These are phyloP conservation scores for Xylaria sp. DNA, from an alignment of 2,329 filamentous ascomycete genomes.

Conservation along the genomic window DNA sequence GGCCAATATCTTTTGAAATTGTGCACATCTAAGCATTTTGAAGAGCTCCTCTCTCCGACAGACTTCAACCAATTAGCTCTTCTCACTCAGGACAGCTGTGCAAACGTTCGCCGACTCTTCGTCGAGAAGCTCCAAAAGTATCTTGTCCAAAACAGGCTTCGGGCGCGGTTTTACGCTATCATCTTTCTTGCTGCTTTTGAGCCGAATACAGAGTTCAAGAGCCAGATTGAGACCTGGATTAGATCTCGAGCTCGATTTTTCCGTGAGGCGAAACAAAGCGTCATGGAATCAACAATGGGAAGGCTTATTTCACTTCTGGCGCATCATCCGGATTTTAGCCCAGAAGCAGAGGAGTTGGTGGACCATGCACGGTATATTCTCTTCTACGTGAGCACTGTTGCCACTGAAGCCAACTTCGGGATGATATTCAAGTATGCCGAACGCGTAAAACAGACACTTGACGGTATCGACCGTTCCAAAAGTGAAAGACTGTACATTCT, in stretches of 20 bases:
- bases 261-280: conserved; percentile 64
- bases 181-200: conserved; percentile 94
- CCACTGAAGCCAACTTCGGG: conserved; percentile 86
- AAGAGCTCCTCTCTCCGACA: conserved; percentile 74
- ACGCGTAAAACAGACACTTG: conserved; percentile 87
- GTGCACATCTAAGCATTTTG: conserved; percentile 78
- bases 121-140: conserved; percentile 91
- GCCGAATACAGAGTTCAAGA: conserved; percentile 76
- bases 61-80: conserved; percentile 86
- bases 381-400: conserved; percentile 85
- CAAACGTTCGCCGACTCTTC: conserved; percentile 80
- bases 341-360: conserved; percentile 72
- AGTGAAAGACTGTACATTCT: conserved; percentile 85
- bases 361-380: conserved; percentile 90
- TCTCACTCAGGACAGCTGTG: conserved; percentile 80
- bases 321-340: conserved; percentile 89
- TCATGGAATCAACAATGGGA: conserved; percentile 83
- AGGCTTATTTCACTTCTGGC: conserved; percentile 88
- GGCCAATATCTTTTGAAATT: conserved; percentile 86
- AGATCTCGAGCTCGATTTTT: conserved; percentile 79
- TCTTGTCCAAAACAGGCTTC: conserved; percentile 75
- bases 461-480: conserved; percentile 74
- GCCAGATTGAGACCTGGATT: conserved; percentile 86
- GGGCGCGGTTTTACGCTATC: conserved; percentile 84
- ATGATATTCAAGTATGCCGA: conserved; percentile 93